Evolutionary conservation across 1,284 basidiomycete species (phyloP), one percentile per base, ranked within the genome.

Genomic region (Marasmius oreades): DNA sequence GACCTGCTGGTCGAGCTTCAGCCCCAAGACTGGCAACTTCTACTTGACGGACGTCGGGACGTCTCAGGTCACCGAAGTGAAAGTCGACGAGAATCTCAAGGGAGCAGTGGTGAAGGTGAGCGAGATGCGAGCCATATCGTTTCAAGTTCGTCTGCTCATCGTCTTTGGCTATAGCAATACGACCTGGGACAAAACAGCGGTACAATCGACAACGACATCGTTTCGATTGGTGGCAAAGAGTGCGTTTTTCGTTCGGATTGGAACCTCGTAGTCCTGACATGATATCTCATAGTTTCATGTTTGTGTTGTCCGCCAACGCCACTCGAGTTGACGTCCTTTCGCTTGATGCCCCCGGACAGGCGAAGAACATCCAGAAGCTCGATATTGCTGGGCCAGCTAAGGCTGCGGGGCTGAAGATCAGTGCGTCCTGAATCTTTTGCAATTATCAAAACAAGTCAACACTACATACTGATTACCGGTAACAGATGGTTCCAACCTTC

Each of bases 1-100:
- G 31, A 77, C 73, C 16, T 80, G 78, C 69, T 81, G 79, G 79
- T 73, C 73, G 20, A 69, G 68, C 55, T 77, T 75, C 67, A 77
- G 75, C 64, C 63, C 63, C 43, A 69, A 73, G 67, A 79, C 77
- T 1, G 75, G 75, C 10, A 78, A 75, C 67, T 79, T 77, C 68
- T 81, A 77, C 66, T 61, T 81, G 23, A 77, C 72, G 14, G 79
- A 81, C 59, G 70, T 77, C 55, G 71, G 66, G 23, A 77, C 75
- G 14, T 64, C 73, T 6, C 65, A 66, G 10, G 70, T 82, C 51
- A 78, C 76, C 1, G 80, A 81, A 67, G 71, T 81, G 43, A 70
- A 72, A 46, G 70, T 82, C 51, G 72, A 76, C 64, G 62, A 70
- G 52, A 74, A 76, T 57, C 70, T 82, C 51, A 71, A 72, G 55